These are phyloP conservation scores for Xerocomus minutiporus DNA, from an alignment of 1,284 basidiomycete species.

Conservation along the genomic window DNA sequence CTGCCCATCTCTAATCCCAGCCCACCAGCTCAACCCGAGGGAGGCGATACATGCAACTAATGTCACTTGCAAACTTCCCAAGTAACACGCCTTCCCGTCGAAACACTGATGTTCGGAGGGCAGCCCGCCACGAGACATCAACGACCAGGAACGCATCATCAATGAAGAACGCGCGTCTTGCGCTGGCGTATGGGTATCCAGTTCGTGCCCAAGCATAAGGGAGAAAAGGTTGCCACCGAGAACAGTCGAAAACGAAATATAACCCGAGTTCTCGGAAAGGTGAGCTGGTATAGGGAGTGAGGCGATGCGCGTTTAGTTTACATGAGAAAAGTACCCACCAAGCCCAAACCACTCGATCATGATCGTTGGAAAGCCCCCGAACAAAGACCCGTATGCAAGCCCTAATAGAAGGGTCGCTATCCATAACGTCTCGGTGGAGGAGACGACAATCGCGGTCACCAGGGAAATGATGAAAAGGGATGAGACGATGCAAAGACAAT, in stretches of 20 bases:
- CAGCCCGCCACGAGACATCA: constrained; percentile 19
- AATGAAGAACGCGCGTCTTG: constrained; percentile 4
- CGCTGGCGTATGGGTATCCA: constrained; percentile 63
- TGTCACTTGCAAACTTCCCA: constrained; percentile 43
- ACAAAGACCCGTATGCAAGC: constrained; percentile 73
- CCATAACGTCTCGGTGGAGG: constrained; percentile 65
- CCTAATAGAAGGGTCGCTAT: constrained; percentile 70
- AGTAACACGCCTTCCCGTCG: constrained; percentile 45
- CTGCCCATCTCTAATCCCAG: constrained; percentile 38
- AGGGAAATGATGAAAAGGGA: constrained; percentile 69
- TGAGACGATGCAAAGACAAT: constrained; percentile 67
- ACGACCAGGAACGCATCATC: constrained; percentile 2
- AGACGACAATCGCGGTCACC: constrained; percentile 52
- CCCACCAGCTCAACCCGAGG: constrained; percentile 41
- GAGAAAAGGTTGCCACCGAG: constrained; percentile 84
- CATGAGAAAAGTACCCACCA: constrained; percentile 38
- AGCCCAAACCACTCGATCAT: constrained; percentile 87
- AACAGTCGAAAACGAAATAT: constrained; percentile 70
- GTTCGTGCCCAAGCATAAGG: constrained; percentile 73
- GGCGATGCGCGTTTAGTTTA: background rate
- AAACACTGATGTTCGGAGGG: constrained; percentile 41
- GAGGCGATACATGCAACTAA: constrained; percentile 41
- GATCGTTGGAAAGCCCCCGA: constrained; percentile 74
- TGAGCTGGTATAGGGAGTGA: constrained; percentile 40
- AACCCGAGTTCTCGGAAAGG: constrained; percentile 86